phyloP scores from a whole-genome alignment of 2,329 filamentous ascomycete genomes.

The Paracoccidioides lutzii region DNA sequence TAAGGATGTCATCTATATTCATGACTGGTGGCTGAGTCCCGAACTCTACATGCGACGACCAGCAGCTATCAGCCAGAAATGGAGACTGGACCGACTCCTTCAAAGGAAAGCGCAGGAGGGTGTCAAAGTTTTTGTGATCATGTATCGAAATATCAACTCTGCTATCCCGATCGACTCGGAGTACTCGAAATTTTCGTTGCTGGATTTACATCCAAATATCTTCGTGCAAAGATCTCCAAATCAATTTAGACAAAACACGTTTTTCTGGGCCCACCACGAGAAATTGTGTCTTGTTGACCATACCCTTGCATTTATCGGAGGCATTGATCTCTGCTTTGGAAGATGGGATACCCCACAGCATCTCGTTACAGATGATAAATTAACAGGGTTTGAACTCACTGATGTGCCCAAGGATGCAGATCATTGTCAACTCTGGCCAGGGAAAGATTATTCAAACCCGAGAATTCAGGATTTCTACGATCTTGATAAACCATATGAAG shows the following conservation, averaged over 20 bases:
- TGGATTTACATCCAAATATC: constrained; percentile 93
- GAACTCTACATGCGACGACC: constrained; percentile 76
- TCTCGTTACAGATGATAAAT: constrained; percentile 73
- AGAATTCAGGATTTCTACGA: constrained; percentile 90
- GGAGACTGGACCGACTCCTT: constrained; percentile 70
- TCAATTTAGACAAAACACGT: constrained; percentile 96
- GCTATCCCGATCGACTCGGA: constrained; percentile 96
- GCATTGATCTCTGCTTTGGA: constrained; percentile 88
- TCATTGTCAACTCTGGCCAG: constrained; percentile 87
- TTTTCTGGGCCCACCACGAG: constrained; percentile 98
- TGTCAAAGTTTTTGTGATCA: constrained; percentile 85
- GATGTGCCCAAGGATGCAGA: constrained; percentile 64
- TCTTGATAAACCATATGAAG: constrained; percentile 82
- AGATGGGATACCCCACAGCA: constrained; percentile 86
- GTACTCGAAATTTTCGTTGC: constrained; percentile 90
- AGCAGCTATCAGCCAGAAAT: constrained; percentile 70
- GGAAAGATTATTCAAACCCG: constrained; percentile 98
- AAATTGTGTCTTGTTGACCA: constrained; percentile 96
- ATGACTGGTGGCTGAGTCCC: constrained; percentile 88
- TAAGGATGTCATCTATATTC: constrained; percentile 88
- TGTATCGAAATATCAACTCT: constrained; percentile 87
- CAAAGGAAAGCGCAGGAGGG: constrained; percentile 84
- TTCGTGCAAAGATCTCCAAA: constrained; percentile 95
- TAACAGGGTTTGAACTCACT: constrained; percentile 56
- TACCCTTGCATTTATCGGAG: constrained; percentile 83